These are phyloP conservation scores for Hypoxylon subgilvum DNA, from an alignment of 495 filamentous ascomycete species.

Conservation along the genomic window DNA sequence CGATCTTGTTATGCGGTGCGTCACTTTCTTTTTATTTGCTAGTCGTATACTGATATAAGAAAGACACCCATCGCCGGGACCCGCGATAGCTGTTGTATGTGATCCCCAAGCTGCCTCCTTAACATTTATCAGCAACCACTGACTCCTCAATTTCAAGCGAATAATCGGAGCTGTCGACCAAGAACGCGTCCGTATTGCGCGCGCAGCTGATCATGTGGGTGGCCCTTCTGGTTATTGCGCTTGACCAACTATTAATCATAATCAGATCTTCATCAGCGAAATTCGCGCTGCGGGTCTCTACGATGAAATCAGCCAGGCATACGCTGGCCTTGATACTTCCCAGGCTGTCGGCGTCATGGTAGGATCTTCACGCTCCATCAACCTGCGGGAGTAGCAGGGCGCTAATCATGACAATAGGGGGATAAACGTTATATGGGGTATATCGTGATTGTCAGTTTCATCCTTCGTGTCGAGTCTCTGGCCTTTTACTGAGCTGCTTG, in stretches of 20 bases:
- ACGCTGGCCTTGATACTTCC: conserved; percentile 73
- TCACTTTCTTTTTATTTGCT: conserved; percentile 58
- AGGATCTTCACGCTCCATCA: background rate
- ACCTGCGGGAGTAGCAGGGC: background rate
- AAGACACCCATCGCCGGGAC: conserved; percentile 49
- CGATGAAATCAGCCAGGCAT: conserved; percentile 77
- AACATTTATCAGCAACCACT: too few relatives aligned
- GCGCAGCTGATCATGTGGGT: conserved; percentile 72
- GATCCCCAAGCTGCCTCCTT: too few relatives aligned
- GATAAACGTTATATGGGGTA: too few relatives aligned
- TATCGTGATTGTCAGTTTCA: too few relatives aligned
- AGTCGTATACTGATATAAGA: background rate
- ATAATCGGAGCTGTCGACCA: conserved; percentile 87
- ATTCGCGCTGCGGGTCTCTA: conserved; percentile 87
- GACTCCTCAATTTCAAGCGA: too few relatives aligned
- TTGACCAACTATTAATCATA: background rate
- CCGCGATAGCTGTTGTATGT: conserved; percentile 88
- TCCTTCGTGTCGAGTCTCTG: too few relatives aligned
- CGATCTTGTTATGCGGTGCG: conserved; percentile 72
- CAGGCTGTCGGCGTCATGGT: conserved; percentile 80
- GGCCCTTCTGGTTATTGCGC: conserved; percentile 27
- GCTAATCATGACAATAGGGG: conserved; percentile 11
- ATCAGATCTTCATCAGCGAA: conserved; percentile 80
- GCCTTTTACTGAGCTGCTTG: too few relatives aligned
- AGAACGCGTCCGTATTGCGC: conserved; percentile 78